A percentile compares a stretch with the other conserved stretches of the same genome.
Evolutionary conservation across 257 asterid species (phyloP).

Genomic region (Rauvolfia tetraphylla): DNA sequence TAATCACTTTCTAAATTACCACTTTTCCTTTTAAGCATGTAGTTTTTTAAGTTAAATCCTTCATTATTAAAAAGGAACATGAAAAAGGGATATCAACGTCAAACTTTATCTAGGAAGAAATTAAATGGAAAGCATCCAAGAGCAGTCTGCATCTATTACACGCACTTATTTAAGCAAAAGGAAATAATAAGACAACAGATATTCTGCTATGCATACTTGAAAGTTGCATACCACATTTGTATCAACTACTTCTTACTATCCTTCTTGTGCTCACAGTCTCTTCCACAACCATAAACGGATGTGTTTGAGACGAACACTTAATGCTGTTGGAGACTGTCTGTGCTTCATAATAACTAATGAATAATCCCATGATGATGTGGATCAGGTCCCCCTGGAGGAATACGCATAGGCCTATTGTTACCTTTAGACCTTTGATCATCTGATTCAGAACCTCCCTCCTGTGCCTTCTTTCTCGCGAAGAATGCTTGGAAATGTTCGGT

Average conservation of each 20-base stretch:
- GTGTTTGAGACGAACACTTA: too few relatives aligned
- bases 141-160: neutral
- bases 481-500: constrained; percentile 31
- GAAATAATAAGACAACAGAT: neutral
- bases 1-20: neutral
- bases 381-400: constrained; percentile 57
- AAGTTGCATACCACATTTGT: neutral
- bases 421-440: constrained; percentile 9
- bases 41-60: neutral
- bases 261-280: neutral
- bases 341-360: neutral
- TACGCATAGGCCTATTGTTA: constrained; percentile 24
- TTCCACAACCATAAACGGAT: neutral
- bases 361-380: constrained; percentile 36
- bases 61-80: neutral
- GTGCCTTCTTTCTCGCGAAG: constrained; percentile 20
- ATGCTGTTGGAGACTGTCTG: too few relatives aligned
- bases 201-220: neutral
- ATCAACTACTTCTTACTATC: neutral
- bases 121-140: neutral
- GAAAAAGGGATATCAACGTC: neutral
- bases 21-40: neutral
- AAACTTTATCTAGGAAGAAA: neutral
- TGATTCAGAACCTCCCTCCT: constrained; percentile 14
- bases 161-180: neutral